phyloP scores from a whole-genome alignment of 495 filamentous ascomycete species.

The Neurospora africana region DNA sequence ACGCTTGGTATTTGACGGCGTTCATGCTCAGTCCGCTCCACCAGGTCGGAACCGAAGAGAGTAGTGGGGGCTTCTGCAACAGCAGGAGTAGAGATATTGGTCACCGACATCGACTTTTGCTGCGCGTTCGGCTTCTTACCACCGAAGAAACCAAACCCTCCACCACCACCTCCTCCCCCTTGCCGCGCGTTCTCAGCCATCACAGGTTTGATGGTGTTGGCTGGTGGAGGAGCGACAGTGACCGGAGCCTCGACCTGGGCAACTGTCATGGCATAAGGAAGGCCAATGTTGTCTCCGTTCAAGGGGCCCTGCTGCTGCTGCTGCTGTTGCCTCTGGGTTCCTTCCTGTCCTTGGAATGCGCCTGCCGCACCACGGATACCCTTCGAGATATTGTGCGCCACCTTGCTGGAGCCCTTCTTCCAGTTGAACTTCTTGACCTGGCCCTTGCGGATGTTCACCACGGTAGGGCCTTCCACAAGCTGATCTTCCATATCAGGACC shows the following conservation, averaged over 20 bases:
- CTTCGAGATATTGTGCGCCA: slow-evolving; percentile 89
- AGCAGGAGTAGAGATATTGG: slow-evolving; percentile 37
- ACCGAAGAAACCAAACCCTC: slow-evolving; percentile 63
- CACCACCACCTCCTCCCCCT: slow-evolving; percentile 13
- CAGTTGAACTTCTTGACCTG: slow-evolving; percentile 94
- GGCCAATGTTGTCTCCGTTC: slow-evolving; percentile 45
- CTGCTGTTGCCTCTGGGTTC: slow-evolving; percentile 13
- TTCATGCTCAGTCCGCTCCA: slow-evolving; percentile 78
- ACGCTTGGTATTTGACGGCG: slow-evolving; percentile 81
- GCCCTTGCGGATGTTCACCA: slow-evolving; percentile 85
- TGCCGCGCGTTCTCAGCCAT: slow-evolving; percentile 47
- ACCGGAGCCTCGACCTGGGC: slow-evolving; percentile 36
- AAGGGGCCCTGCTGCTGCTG: slow-evolving; percentile 33
- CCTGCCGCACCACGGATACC: slow-evolving; percentile 76
- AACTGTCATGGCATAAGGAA: slow-evolving; percentile 52
- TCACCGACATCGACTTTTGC: slow-evolving; percentile 42
- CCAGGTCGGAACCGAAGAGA: slow-evolving; percentile 86
- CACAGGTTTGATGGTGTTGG: slow-evolving; percentile 14
- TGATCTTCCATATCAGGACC: slow-evolving; percentile 57
- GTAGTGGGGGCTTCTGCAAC: slow-evolving; percentile 47
- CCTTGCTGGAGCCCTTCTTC: slow-evolving; percentile 90
- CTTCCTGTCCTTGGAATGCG: slow-evolving; percentile 37
- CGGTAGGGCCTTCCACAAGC: slow-evolving; percentile 69
- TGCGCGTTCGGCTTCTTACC: slow-evolving; percentile 29
- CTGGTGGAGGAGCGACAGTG: slow-evolving; percentile 10